A percentile compares a stretch with the other conserved stretches of the same genome.
These are phyloP conservation scores for Agrocybe chaxingu DNA, from an alignment of 768 basidiomycete species.

Conservation along the genomic window DNA sequence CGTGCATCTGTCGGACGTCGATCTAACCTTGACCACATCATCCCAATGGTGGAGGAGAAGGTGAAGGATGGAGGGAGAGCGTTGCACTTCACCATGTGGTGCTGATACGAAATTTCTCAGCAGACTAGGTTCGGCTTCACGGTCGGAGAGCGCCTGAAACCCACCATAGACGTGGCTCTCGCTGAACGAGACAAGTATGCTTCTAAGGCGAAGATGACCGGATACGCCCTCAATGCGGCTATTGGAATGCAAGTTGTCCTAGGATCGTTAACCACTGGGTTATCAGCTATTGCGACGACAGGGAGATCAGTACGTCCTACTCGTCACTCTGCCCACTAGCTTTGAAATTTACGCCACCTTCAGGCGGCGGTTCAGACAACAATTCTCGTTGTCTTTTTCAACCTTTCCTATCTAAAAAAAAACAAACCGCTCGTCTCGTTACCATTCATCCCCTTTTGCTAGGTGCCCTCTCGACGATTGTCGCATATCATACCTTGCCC, in stretches of 20 bases:
- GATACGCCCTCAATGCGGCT: constrained; percentile 38
- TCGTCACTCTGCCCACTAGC: neutral
- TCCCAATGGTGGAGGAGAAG: constrained; percentile 29
- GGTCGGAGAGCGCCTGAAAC: constrained; percentile 46
- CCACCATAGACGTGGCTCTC: constrained; percentile 46
- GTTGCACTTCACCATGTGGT: neutral
- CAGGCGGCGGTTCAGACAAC: constrained; percentile 34
- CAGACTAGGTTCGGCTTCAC: constrained; percentile 21
- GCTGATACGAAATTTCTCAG: neutral
- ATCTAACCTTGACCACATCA: constrained; percentile 37
- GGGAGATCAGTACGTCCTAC: constrained; percentile 34
- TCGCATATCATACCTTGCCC: constrained; percentile 75
- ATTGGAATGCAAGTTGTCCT: constrained; percentile 62
- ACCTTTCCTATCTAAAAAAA: neutral
- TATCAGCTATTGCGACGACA: constrained; percentile 43
- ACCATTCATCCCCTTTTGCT: neutral
- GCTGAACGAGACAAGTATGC: constrained; percentile 41
- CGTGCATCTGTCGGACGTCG: constrained; percentile 15
- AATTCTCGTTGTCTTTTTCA: constrained; percentile 29
- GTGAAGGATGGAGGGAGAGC: constrained; percentile 7
- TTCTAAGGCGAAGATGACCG: constrained; percentile 39
- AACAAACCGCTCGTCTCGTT: neutral
- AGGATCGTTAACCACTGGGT: constrained; percentile 65
- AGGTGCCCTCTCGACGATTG: constrained; percentile 63
- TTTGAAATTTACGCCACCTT: neutral